These are phyloP conservation scores for Apiospora malaysiana DNA, from an alignment of 2,329 filamentous ascomycete species.

Conservation along the genomic window DNA sequence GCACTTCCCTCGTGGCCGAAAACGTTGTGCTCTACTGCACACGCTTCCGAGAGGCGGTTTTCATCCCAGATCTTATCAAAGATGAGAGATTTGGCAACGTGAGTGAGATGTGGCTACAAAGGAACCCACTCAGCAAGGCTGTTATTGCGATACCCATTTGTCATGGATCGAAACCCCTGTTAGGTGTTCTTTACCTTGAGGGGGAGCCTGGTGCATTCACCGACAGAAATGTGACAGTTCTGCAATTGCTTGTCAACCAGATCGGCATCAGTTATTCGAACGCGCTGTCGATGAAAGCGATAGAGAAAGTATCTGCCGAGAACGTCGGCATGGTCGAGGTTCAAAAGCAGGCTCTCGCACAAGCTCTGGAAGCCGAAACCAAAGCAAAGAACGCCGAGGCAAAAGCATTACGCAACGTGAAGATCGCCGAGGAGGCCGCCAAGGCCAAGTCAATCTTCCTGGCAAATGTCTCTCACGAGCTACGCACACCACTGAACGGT, in stretches of 20 bases:
- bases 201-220: constrained; percentile 78
- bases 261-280: constrained; percentile 76
- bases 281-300: constrained; percentile 69
- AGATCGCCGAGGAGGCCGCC: constrained; percentile 81
- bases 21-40: constrained; percentile 80
- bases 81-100: constrained; percentile 83
- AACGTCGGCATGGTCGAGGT: constrained; percentile 80
- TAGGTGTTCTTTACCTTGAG: constrained; percentile 79
- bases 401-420: constrained; percentile 78
- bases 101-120: constrained; percentile 69
- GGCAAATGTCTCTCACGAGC: constrained; percentile 80
- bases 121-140: constrained; percentile 72
- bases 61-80: constrained; percentile 73
- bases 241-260: constrained; percentile 78
- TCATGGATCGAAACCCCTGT: constrained; percentile 71
- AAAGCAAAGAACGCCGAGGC: constrained; percentile 80
- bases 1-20: constrained; percentile 73
- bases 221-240: constrained; percentile 70
- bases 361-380: constrained; percentile 74
- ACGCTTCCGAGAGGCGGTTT: constrained; percentile 77
- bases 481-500: constrained; percentile 83
- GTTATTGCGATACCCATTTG: constrained; percentile 82
- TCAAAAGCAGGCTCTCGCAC: constrained; percentile 74
- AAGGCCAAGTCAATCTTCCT: constrained; percentile 84
- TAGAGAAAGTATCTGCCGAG: constrained; percentile 79